Evolutionary conservation across 306 rosid genomes (phyloP).

Genomic region (Acacia crassicarpa): DNA sequence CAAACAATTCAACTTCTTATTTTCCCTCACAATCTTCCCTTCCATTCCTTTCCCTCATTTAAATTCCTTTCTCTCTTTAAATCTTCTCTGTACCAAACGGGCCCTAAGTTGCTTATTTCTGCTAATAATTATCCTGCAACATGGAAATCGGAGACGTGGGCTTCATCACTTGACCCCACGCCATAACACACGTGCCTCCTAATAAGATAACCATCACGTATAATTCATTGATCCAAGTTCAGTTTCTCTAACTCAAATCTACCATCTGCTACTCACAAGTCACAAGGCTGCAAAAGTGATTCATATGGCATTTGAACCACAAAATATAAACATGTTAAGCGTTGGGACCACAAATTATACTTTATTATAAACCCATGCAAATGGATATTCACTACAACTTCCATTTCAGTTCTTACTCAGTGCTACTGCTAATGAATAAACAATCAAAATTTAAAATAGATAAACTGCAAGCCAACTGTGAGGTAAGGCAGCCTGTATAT

Average conservation of each 20-base stretch:
- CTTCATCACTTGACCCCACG: not conserved
- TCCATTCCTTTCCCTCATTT: too few relatives aligned
- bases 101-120: not conserved
- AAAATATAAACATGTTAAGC: not conserved
- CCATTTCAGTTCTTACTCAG: constrained; percentile 17
- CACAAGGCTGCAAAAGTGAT: not conserved
- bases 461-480: not conserved
- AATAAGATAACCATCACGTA: not conserved
- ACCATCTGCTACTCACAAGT: not conserved
- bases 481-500: constrained; percentile 23
- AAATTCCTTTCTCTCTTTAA: too few relatives aligned
- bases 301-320: not conserved
- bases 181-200: not conserved
- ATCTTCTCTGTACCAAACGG: too few relatives aligned
- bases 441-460: constrained; percentile 19
- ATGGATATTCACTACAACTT: constrained; percentile 25
- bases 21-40: too few relatives aligned
- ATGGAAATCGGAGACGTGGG: not conserved
- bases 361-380: constrained; percentile 8
- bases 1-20: too few relatives aligned
- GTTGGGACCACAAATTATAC: not conserved
- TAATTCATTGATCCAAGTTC: not conserved
- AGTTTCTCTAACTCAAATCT: not conserved
- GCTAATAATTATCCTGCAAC: not conserved
- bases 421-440: not conserved